Evolutionary conservation across 345 rosid genomes (phyloP).

Genomic region (Euphorbia lathyris): DNA sequence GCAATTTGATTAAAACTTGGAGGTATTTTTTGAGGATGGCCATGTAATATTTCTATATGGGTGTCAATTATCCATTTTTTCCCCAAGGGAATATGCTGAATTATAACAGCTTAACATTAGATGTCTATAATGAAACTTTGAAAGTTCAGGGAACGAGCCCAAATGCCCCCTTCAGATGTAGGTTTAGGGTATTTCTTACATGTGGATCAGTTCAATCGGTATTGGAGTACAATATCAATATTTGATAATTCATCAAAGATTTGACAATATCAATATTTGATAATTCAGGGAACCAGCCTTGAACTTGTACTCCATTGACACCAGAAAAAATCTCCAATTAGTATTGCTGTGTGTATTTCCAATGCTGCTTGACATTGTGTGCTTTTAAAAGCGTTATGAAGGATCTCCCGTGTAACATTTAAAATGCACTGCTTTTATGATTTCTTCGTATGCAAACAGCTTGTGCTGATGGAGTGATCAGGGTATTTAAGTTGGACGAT

Average conservation of each 20-base stretch:
- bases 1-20: not conserved
- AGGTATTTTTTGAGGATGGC: not conserved
- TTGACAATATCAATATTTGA: not conserved
- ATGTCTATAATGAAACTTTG: not conserved
- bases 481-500: constrained; percentile 89
- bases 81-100: not conserved
- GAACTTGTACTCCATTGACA: not conserved
- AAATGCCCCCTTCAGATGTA: not conserved
- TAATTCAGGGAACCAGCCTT: not conserved
- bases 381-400: not conserved
- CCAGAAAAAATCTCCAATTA: not conserved
- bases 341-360: not conserved
- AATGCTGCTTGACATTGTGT: not conserved
- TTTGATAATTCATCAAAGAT: not conserved
- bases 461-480: constrained; percentile 82
- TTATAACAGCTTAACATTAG: not conserved
- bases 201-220: not conserved
- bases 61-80: not conserved
- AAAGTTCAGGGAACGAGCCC: not conserved
- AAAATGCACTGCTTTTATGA: not conserved
- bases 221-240: not conserved
- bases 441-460: constrained; percentile 42
- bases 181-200: not conserved
- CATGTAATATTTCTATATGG: not conserved
- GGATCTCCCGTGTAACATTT: not conserved